These are phyloP conservation scores for Alternaria brassicicola DNA, from an alignment of 2,329 filamentous ascomycete species.

Conservation along the genomic window DNA sequence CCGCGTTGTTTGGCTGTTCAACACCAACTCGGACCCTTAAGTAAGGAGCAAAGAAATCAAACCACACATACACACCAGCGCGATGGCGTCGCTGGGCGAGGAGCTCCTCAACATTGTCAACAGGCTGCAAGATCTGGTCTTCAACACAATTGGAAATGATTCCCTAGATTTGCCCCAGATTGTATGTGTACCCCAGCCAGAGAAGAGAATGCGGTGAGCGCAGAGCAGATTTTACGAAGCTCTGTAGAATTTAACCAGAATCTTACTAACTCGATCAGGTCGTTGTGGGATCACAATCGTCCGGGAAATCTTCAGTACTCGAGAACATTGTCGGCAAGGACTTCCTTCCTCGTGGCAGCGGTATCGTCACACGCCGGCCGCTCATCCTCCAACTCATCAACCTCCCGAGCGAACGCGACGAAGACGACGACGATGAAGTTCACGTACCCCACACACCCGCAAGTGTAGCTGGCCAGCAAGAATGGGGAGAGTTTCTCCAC, in stretches of 20 bases:
- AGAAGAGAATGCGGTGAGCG: constrained; percentile 18
- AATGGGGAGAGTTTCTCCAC: constrained; percentile 97
- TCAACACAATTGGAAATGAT: constrained; percentile 99
- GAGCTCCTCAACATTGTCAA: constrained; percentile 95
- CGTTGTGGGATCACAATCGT: constrained; percentile 97
- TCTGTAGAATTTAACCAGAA: not conserved
- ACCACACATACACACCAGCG: constrained; percentile 30
- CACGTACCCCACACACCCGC: constrained; percentile 78
- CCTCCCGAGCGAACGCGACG: constrained; percentile 74
- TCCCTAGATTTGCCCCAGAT: constrained; percentile 97
- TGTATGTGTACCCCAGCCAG: constrained; percentile 69
- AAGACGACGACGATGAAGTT: constrained; percentile 67
- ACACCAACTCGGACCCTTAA: constrained; percentile 30
- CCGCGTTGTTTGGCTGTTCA: constrained; percentile 35
- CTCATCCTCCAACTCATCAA: constrained; percentile 99
- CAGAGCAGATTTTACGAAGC: constrained; percentile 15
- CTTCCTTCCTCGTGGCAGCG: constrained; percentile 93
- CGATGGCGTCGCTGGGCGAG: constrained; percentile 93
- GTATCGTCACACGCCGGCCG: constrained; percentile 92
- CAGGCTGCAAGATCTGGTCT: constrained; percentile 97
- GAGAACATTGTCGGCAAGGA: constrained; percentile 99
- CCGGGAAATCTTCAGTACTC: constrained; percentile 96
- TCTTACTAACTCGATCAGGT: constrained; percentile 65
- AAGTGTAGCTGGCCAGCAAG: constrained; percentile 68
- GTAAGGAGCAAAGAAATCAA: constrained; percentile 25